phyloP scores from a whole-genome alignment of 805 yeast species.

The Maudiozyma bulderi region DNA sequence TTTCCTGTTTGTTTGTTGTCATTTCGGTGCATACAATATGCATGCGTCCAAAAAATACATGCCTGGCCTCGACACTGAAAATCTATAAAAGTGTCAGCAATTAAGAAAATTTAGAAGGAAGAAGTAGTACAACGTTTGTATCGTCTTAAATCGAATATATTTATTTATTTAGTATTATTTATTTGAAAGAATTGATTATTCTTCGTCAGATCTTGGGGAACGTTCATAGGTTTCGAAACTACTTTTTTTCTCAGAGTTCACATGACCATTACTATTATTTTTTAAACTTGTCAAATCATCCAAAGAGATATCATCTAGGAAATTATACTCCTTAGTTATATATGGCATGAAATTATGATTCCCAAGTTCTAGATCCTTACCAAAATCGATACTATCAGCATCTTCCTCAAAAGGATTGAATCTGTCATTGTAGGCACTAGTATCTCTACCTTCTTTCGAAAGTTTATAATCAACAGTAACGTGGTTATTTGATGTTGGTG shows the following conservation, averaged over 20 bases:
- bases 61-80: too few relatives aligned
- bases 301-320: slow-evolving; percentile 9
- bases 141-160: too few relatives aligned
- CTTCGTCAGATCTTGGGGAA: neutral
- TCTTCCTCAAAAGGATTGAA: neutral
- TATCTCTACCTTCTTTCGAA: slow-evolving; percentile 10
- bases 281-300: slow-evolving; percentile 9
- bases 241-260: neutral
- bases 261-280: neutral
- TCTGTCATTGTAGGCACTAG: neutral
- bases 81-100: too few relatives aligned
- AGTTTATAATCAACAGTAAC: slow-evolving; percentile 19
- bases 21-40: too few relatives aligned
- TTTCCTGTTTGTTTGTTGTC: too few relatives aligned
- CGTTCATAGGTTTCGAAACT: neutral
- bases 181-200: neutral
- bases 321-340: slow-evolving; percentile 4
- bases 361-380: slow-evolving; percentile 1
- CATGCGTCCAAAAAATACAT: too few relatives aligned
- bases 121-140: too few relatives aligned
- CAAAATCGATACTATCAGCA: neutral
- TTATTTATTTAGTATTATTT: too few relatives aligned
- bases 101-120: too few relatives aligned
- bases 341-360: slow-evolving; percentile 8
- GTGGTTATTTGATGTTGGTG: slow-evolving; percentile 8